Percentiles rank a stretch among this genome's conserved stretches.
These are phyloP conservation scores for Apiotrichum laibachii DNA, from an alignment of 1,284 basidiomycete species.

Conservation along the genomic window DNA sequence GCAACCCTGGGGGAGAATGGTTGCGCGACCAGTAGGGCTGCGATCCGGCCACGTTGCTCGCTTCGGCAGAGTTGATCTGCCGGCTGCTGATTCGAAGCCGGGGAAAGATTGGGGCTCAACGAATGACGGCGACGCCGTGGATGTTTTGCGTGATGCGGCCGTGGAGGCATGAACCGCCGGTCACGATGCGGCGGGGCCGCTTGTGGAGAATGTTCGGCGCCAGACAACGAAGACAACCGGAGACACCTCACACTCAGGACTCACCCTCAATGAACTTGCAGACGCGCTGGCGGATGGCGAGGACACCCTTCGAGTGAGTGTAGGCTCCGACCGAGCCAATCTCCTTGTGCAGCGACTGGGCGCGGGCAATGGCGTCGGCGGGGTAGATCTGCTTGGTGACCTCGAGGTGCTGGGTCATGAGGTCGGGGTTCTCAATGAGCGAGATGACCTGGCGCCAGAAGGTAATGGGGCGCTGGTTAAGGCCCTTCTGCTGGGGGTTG, in stretches of 20 bases:
- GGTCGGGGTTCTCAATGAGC: constrained; percentile 84
- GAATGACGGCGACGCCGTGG: too few species aligned
- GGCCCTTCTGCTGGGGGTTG: constrained; percentile 92
- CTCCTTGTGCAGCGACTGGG: constrained; percentile 73
- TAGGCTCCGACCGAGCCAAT: constrained; percentile 95
- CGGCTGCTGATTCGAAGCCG: background rate
- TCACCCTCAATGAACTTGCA: constrained; percentile 83
- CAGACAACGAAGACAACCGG: too few species aligned
- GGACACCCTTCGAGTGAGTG: constrained; percentile 91
- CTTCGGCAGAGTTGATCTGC: too few species aligned
- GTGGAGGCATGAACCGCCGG: too few species aligned
- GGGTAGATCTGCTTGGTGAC: constrained; percentile 68
- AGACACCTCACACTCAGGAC: constrained; percentile 37
- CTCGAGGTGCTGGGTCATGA: constrained; percentile 69
- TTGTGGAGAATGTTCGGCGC: too few species aligned
- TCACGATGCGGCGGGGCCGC: too few species aligned
- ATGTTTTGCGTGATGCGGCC: too few species aligned
- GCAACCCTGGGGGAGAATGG: too few species aligned
- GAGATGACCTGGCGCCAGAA: constrained; percentile 77
- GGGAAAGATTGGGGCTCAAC: too few species aligned
- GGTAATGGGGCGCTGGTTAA: constrained; percentile 90
- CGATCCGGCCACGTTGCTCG: too few species aligned
- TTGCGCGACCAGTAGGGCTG: too few species aligned
- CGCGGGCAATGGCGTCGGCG: constrained; percentile 77
- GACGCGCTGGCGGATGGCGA: constrained; percentile 81